phyloP scores from a whole-genome alignment of 2,329 filamentous ascomycete genomes.

The Trichoderma cornu-damae region DNA sequence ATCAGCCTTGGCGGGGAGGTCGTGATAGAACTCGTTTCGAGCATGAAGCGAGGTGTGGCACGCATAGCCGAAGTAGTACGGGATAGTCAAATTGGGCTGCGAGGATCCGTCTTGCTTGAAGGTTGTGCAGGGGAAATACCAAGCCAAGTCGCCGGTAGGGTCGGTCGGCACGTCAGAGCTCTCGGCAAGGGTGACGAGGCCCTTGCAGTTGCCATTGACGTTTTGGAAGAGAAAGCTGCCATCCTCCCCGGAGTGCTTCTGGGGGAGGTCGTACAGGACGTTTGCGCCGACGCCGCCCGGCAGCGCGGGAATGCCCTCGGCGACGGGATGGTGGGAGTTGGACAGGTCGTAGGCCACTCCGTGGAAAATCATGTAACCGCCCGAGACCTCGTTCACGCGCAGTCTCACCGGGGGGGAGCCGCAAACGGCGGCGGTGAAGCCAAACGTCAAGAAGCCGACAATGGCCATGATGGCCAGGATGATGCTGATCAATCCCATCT shows the following conservation, averaged over 20 bases:
- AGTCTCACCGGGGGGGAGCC: constrained; percentile 65
- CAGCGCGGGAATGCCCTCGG: constrained; percentile 64
- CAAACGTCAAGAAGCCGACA: constrained; percentile 94
- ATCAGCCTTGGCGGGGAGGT: constrained; percentile 65
- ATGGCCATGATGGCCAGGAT: constrained; percentile 82
- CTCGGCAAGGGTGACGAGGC: constrained; percentile 66
- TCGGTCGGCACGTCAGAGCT: constrained; percentile 78
- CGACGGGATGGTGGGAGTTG: constrained; percentile 70
- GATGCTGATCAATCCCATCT: constrained; percentile 93
- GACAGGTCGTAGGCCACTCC: constrained; percentile 83
- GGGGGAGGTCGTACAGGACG: constrained; percentile 78
- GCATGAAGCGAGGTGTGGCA: constrained; percentile 74
- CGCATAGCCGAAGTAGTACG: constrained; percentile 76
- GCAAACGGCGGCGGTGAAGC: constrained; percentile 88
- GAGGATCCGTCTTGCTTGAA: constrained; percentile 93
- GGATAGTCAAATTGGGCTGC: constrained; percentile 65
- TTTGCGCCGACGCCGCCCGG: constrained; percentile 56
- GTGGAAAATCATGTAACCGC: constrained; percentile 93
- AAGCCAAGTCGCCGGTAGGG: constrained; percentile 66
- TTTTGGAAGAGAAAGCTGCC: constrained; percentile 98
- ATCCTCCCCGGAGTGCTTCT: constrained; percentile 80
- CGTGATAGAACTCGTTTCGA: constrained; percentile 69
- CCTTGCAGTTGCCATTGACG: constrained; percentile 95
- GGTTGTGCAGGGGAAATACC: constrained; percentile 92
- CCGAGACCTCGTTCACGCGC: constrained; percentile 73